Base-by-base conservation (phyloP, 2,329 filamentous ascomycete genomes). In the Sarocladium brachiariae region DNA sequence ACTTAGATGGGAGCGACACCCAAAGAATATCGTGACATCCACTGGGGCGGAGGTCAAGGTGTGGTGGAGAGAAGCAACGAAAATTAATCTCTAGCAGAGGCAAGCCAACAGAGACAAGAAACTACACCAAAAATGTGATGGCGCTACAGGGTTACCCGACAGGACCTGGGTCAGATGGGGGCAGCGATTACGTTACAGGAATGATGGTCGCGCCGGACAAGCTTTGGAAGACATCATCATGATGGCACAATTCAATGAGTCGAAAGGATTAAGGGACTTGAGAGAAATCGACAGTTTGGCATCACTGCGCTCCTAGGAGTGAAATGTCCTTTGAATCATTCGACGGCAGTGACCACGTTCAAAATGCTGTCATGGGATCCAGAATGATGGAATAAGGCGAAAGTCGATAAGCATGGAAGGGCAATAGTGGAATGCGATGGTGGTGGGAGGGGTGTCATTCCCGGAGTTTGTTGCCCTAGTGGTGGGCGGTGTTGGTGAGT, bases 171-270 rank as follows among this genome's bases (percentile, higher is more conserved):
- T 11, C 43, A 31, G 43, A 47, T 33, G 43, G 27, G 43, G 43
- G 16, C 16, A 11, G 43, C 33, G 43, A 47, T 47, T 47, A 47
- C 43, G 43, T 47, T 47, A 47, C 43, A 43, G 43, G 43, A 47
- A 31, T 47, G 43, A 27, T 16, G 43, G 43, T 47, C 27, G 10
- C 27, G n/a, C n/a, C 18, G 16, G 19, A 23, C 11, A 31, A 47
- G n/a, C 14, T 33, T 33, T 33, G 11, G 43, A 33, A 47, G 24
- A 47, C 43, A 47, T 47, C 43, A 47, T 47, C 33, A 47, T 47
- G 43, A 47, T 47, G 39, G 30, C 39, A 21, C 37, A 19, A 30
- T 9, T 13, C n/a, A n/a, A n/a, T 19, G 21, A 11, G 23, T 18
- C 8, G 6, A 47, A 47, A n/a, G 43, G n/a, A 13, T 14, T 4